Evolutionary conservation across 495 filamentous ascomycete genomes (phyloP).

Genomic region (Neurospora intermedia): DNA sequence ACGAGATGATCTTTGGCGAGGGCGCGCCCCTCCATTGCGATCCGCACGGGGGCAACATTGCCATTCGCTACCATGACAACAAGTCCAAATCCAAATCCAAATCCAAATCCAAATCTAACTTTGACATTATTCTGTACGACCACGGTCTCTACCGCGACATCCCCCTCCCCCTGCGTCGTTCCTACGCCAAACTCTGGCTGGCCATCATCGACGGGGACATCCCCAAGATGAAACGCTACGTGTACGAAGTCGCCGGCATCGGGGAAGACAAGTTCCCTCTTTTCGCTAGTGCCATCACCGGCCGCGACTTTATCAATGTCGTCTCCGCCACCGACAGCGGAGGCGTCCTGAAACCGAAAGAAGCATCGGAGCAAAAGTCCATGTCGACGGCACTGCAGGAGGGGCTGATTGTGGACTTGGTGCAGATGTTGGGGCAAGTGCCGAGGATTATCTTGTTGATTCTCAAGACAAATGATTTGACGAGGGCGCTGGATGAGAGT

Average conservation of each 20-base stretch:
- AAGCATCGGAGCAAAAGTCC: slow-evolving; percentile 63
- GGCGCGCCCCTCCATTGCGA: slow-evolving; percentile 91
- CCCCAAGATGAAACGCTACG: slow-evolving; percentile 73
- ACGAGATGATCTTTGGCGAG: slow-evolving; percentile 98
- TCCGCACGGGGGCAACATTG: slow-evolving; percentile 94
- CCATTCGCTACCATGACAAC: slow-evolving; percentile 51
- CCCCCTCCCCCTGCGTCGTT: slow-evolving; percentile 60
- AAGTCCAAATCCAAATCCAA: slow-evolving; percentile 8
- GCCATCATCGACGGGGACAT: slow-evolving; percentile 86
- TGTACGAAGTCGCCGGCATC: slow-evolving; percentile 78
- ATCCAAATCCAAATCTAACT: slow-evolving; percentile 46
- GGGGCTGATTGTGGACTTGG: slow-evolving; percentile 76
- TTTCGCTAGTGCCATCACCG: slow-evolving; percentile 94
- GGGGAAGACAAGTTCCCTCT: slow-evolving; percentile 88
- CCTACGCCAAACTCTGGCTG: slow-evolving; percentile 96
- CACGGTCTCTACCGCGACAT: slow-evolving; percentile 96
- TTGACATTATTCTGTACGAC: slow-evolving; percentile 97
- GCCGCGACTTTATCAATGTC: slow-evolving; percentile 75
- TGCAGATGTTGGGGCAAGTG: slow-evolving; percentile 80
- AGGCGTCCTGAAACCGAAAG: slow-evolving; percentile 50
- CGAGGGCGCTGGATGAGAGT: slow-evolving; percentile 86
- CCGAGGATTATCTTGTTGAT: slow-evolving; percentile 89
- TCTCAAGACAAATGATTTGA: slow-evolving; percentile 96
- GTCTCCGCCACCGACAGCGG: slow-evolving; percentile 19
- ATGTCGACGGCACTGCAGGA: slow-evolving; percentile 77